Percentiles rank a stretch among this genome's conserved stretches.
Conservation (phyloP, 1,139 yeast species). For the Candida pseudocylindracea region DNA sequence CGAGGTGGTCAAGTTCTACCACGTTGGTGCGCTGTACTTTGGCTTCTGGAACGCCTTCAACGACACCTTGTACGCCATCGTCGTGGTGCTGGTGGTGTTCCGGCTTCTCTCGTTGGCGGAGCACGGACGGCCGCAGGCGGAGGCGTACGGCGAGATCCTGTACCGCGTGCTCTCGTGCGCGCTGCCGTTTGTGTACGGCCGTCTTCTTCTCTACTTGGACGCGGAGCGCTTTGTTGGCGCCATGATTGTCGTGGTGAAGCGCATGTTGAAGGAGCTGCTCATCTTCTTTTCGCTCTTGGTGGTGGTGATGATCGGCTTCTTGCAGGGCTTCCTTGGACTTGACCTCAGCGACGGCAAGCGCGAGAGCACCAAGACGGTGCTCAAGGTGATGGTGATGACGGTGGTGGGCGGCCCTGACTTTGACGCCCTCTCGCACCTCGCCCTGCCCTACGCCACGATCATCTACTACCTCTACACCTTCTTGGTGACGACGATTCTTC, state of each 20-base stretch:
- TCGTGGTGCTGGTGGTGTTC: constrained; percentile 28
- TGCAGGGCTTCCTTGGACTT: constrained; percentile 71
- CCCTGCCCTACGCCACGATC: constrained; percentile 67
- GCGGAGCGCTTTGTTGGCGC: constrained; percentile 73
- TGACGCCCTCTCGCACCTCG: constrained; percentile 44
- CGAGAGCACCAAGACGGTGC: constrained; percentile 46
- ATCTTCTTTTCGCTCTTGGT: constrained; percentile 55
- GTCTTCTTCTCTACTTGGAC: constrained; percentile 55
- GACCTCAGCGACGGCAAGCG: constrained; percentile 74
- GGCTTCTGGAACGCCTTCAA: constrained; percentile 72
- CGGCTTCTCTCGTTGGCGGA: constrained; percentile 26
- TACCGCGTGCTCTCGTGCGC: constrained; percentile 58
- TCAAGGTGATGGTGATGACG: constrained; percentile 45
- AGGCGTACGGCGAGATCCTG: constrained; percentile 32
- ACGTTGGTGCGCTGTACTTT: constrained; percentile 49
- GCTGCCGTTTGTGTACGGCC: constrained; percentile 75
- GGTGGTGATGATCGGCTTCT: constrained; percentile 56
- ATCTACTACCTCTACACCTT: constrained; percentile 61
- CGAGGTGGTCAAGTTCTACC: constrained; percentile 49
- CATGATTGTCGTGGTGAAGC: constrained; percentile 65
- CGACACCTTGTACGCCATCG: constrained; percentile 38
- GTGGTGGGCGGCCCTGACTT: constrained; percentile 57
- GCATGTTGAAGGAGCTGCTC: constrained; percentile 71
- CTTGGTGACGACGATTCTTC: constrained; percentile 45
- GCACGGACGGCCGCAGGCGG: constrained; percentile 1